Base-by-base conservation (phyloP, 306 rosid species). In the Cicer pinnatifidum region DNA sequence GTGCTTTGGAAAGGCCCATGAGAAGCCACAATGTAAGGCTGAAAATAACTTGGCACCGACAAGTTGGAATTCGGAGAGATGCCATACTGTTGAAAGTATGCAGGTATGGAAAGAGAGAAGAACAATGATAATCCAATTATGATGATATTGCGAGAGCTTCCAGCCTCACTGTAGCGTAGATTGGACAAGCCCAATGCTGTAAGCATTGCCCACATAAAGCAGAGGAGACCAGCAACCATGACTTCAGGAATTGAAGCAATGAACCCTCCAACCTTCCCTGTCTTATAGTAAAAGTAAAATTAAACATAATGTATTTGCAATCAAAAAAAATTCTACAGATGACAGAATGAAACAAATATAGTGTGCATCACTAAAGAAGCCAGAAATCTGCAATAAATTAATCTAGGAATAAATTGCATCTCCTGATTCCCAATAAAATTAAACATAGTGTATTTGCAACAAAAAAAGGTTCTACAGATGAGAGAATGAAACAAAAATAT, bases 141-240 rank as follows among this genome's bases (percentile, higher is more conserved):
- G 80, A 94, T 94, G 80, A 94, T 88, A 76, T 94, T 94, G 54
- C 99, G 96, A 78, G 99, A 94, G 88, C 99, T 94, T 77, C 99
- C 99, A 4, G 99, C 99, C 85, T 94, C 99, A 76, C 97, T 94
- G 61, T 94, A 94, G 11, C 99, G 99, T 75, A 94, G 91, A 83
- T 94, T 94, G 47, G 99, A 94, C 88, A 94, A 85, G 81, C 99
- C 97, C 53, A 94, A 80, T 66, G 97, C 99, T 4, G 96, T 74
- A 81, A 91, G 97, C 97, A 94, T 94, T 44, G 95, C 99, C 96
- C 99, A 91, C 97, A 94, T 91, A 82, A 84, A 87, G 87, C 99
- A 91, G 50, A 94, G 92, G 43, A 94, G 96, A 71, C 97, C 99
- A 69, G 99, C 99, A 73, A 94, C 97, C 88, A 94, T 91, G 81